Percentiles rank a stretch among this genome's conserved stretches.
Evolutionary conservation across 306 rosid genomes (phyloP).

Genomic region (Calophaca sinica): DNA sequence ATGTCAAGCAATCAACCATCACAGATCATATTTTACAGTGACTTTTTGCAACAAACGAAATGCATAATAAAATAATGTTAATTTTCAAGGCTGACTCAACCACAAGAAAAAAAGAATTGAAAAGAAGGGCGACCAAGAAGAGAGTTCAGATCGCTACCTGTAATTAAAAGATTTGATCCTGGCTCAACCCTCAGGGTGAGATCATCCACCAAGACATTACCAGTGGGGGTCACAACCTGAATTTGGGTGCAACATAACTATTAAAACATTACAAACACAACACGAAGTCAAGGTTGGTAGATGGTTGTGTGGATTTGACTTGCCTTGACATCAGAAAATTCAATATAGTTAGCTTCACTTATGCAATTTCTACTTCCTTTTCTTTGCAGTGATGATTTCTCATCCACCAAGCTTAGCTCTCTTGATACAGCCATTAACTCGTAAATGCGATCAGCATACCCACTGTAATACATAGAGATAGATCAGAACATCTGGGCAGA

Average conservation of each 20-base stretch:
- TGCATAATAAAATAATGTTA: conserved; percentile 22
- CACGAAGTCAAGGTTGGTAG: conserved; percentile 29
- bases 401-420: conserved; percentile 73
- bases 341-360: conserved; percentile 92
- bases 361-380: conserved; percentile 68
- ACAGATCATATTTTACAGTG: conserved; percentile 15
- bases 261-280: conserved; percentile 47
- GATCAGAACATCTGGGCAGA: conserved; percentile 38
- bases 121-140: conserved; percentile 16
- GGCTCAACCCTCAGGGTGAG: conserved; percentile 83
- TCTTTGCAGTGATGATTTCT: conserved; percentile 64
- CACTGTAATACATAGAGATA: conserved; percentile 60
- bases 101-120: conserved; percentile 45
- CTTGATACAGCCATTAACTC: conserved; percentile 83
- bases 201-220: conserved; percentile 91
- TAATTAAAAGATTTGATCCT: conserved; percentile 95
- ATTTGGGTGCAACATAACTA: conserved; percentile 40
- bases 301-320: conserved; percentile 33
- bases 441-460: conserved; percentile 94
- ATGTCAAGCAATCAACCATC: conserved; percentile 40
- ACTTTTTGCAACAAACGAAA: conserved; percentile 25
- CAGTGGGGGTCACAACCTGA: conserved; percentile 97
- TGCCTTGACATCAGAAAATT: conserved; percentile 92
- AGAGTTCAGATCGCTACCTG: conserved; percentile 67
- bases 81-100: conserved; percentile 55